These are phyloP conservation scores for Curvularia verruculosa DNA, from an alignment of 2,329 filamentous ascomycete species.

Conservation along the genomic window DNA sequence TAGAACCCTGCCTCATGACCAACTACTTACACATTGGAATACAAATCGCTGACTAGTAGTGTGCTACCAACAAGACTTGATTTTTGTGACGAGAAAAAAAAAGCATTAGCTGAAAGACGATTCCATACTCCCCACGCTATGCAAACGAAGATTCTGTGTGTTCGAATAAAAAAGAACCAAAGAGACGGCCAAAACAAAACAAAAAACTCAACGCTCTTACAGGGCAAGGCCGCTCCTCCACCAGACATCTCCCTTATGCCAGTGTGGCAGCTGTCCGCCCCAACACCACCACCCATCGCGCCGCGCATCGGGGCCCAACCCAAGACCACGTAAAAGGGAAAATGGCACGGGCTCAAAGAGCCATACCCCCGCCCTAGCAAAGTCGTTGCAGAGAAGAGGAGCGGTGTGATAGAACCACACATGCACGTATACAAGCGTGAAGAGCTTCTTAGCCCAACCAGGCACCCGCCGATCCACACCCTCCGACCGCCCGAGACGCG, in stretches of 20 bases:
- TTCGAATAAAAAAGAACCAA: no score
- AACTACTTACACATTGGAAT: no score
- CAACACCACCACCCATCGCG: constrained; percentile 73
- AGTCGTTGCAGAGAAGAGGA: constrained; percentile 73
- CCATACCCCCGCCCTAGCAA: constrained; percentile 76
- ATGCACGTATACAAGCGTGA: constrained; percentile 68
- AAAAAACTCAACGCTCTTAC: constrained; percentile 21
- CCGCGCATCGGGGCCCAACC: constrained; percentile 62
- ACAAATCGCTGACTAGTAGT: no score
- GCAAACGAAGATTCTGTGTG: no score
- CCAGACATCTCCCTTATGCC: constrained; percentile 68
- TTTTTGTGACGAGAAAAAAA: no score
- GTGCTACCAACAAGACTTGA: no score
- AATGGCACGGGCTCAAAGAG: constrained; percentile 81
- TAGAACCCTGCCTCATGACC: not conserved
- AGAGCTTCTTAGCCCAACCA: constrained; percentile 53
- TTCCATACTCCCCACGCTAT: no score
- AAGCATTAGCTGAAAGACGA: no score
- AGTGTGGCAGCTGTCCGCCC: constrained; percentile 61
- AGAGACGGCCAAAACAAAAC: not conserved
- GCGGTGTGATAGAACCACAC: constrained; percentile 73
- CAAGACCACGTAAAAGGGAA: constrained; percentile 70
- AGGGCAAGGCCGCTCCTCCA: constrained; percentile 62
- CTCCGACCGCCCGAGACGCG: constrained; percentile 36
- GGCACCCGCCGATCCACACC: constrained; percentile 52